A percentile compares a stretch with the other conserved stretches of the same genome.
Evolutionary conservation across 2,329 filamentous ascomycete genomes (phyloP).

Genomic region (Lecanoromycetidae sp.): DNA sequence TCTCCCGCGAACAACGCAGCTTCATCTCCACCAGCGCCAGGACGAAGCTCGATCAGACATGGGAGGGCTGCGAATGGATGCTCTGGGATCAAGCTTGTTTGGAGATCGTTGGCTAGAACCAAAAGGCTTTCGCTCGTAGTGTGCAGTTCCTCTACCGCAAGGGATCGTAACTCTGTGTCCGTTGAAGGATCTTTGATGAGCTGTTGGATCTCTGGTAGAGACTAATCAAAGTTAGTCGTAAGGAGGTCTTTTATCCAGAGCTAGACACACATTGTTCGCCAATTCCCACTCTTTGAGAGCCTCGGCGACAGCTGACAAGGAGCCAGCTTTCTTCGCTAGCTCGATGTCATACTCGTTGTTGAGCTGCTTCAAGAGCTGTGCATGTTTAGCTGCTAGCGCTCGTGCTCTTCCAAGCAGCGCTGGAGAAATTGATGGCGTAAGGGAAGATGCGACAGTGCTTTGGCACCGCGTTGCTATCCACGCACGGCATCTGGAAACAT

Average conservation of each 20-base stretch:
- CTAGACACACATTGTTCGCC: constrained; percentile 39
- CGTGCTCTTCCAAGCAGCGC: constrained; percentile 45
- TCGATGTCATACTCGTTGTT: constrained; percentile 43
- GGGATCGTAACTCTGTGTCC: constrained; percentile 46
- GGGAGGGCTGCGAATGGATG: constrained; percentile 85
- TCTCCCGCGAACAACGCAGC: constrained; percentile 82
- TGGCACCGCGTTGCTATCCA: constrained; percentile 3
- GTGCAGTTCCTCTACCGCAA: constrained; percentile 59
- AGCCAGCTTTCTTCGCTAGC: constrained; percentile 46
- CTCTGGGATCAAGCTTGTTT: constrained; percentile 65
- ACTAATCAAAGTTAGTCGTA: constrained; percentile 25
- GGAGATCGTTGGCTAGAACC: constrained; percentile 54
- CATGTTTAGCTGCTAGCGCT: constrained; percentile 43
- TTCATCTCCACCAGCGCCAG: constrained; percentile 83
- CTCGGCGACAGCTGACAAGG: constrained; percentile 40
- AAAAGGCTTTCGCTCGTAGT: constrained; percentile 51
- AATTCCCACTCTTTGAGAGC: constrained; percentile 47
- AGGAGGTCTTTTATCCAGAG: not conserved
- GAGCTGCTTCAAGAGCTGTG: constrained; percentile 40
- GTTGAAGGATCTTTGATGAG: constrained; percentile 58
- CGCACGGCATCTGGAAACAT: not conserved
- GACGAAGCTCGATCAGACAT: constrained; percentile 82
- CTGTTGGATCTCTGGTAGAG: constrained; percentile 56
- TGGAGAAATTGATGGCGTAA: constrained; percentile 34
- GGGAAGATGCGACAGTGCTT: not conserved